phyloP scores from a whole-genome alignment of 345 rosid species.

The Hevea brasiliensis region DNA sequence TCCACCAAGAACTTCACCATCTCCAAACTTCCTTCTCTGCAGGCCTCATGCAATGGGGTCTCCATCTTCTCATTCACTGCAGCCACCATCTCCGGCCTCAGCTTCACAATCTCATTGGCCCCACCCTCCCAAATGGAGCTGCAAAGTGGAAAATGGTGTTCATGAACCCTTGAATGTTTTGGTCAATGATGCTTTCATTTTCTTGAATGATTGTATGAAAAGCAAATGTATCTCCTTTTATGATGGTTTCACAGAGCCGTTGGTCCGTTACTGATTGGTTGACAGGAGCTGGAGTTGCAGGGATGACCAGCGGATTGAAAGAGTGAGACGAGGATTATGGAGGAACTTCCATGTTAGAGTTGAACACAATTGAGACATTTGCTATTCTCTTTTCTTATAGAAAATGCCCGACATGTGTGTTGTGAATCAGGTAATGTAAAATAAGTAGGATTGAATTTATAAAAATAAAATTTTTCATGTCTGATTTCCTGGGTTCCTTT shows the following conservation, averaged over 20 bases:
- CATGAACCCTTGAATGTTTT: conserved; percentile 13
- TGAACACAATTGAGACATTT: too few relatives aligned
- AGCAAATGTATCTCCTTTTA: conserved; percentile 21
- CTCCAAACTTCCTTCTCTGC: conserved; percentile 39
- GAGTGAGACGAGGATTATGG: too few relatives aligned
- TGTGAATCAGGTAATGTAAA: too few relatives aligned
- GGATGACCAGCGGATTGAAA: too few relatives aligned
- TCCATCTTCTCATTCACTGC: conserved; percentile 38
- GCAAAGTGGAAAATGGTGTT: conserved; percentile 45
- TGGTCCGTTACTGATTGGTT: too few relatives aligned
- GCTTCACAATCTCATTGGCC: conserved; percentile 40
- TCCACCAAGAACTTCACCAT: conserved; percentile 36
- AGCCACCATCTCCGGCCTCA: conserved; percentile 36
- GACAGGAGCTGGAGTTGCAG: too few relatives aligned
- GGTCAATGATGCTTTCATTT: conserved; percentile 16
- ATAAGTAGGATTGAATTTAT: too few relatives aligned
- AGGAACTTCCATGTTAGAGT: too few relatives aligned
- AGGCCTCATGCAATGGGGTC: conserved; percentile 54
- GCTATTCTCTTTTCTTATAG: too few relatives aligned
- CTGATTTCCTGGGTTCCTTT: too few relatives aligned
- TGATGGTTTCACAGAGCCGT: conserved; percentile 22
- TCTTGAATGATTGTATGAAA: conserved; percentile 24
- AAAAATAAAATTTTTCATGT: too few relatives aligned
- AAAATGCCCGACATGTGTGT: too few relatives aligned
- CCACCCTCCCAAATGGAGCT: conserved; percentile 40